Percentiles rank a stretch among this genome's conserved stretches.
These are phyloP conservation scores for Umbelopsis isabellina DNA, from an alignment of 192 early-diverging fungal genomes.

Conservation along the genomic window DNA sequence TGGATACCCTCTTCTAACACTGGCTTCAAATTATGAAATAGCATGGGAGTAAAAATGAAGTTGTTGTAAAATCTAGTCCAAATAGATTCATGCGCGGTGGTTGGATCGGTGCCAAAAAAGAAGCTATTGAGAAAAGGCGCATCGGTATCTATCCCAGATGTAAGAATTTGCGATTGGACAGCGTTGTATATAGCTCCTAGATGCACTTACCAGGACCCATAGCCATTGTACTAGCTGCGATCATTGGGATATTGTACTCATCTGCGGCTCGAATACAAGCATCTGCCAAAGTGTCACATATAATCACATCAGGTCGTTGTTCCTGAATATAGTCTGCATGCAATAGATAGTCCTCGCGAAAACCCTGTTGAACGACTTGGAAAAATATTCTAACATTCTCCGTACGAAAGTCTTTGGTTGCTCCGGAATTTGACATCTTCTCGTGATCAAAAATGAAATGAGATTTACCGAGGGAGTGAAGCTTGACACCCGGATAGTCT, in stretches of 20 bases:
- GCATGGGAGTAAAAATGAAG: neutral
- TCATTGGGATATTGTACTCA: slow-evolving; percentile 23
- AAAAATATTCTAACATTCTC: neutral
- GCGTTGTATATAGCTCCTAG: neutral
- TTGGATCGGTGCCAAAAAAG: neutral
- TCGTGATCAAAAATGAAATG: neutral
- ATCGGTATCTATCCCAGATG: slow-evolving; percentile 3
- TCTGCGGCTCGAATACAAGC: slow-evolving; percentile 24
- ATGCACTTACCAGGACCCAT: slow-evolving; percentile 23
- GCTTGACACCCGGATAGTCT: neutral
- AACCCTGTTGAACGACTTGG: neutral
- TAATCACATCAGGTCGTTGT: slow-evolving; percentile 5
- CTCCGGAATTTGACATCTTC: neutral
- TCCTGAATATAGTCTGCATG: neutral
- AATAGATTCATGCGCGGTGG: neutral
- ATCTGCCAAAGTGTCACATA: slow-evolving; percentile 35
- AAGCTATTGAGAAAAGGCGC: slow-evolving; percentile 28
- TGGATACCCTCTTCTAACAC: neutral
- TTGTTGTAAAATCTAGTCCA: neutral
- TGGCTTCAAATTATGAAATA: neutral
- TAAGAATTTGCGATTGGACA: neutral
- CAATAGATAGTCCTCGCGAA: neutral
- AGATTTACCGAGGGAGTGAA: neutral
- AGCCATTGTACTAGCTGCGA: slow-evolving; percentile 29
- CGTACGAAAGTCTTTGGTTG: too few relatives aligned